These are phyloP conservation scores for Theileria annulata DNA, from an alignment of 169 alveolate species.

Conservation along the genomic window DNA sequence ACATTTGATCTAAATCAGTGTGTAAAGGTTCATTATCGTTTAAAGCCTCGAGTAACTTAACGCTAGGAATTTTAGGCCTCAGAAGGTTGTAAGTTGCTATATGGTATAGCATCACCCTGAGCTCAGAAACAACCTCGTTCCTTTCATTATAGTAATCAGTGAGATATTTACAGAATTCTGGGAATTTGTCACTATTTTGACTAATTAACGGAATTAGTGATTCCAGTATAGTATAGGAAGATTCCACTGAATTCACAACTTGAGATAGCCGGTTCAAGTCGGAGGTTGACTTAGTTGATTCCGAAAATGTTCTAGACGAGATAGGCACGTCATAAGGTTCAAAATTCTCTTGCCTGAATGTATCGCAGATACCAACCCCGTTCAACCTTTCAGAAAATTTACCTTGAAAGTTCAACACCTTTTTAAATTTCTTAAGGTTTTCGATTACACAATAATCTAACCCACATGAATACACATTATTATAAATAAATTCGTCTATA, in stretches of 20 bases:
- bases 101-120: conserved; percentile 47
- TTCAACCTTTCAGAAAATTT: background rate
- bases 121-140: conserved; percentile 22
- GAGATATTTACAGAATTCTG: conserved; percentile 2
- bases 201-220: background rate
- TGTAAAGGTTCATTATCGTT: background rate
- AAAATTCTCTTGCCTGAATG: background rate
- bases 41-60: conserved; percentile 1
- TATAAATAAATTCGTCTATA: background rate
- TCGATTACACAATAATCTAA: background rate
- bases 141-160: conserved; percentile 15
- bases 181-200: background rate
- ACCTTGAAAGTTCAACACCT: background rate
- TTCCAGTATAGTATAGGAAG: conserved; percentile 39
- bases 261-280: background rate
- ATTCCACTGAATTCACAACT: conserved; percentile 45
- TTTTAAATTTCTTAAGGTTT: conserved; percentile 8
- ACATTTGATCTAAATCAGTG: conserved; percentile 5
- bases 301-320: background rate
- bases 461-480: conserved; percentile 4
- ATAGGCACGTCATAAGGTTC: background rate
- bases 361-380: background rate
- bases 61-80: conserved; percentile 28
- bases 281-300: background rate
- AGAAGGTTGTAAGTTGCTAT: conserved; percentile 34